Conservation (phyloP, 257 asterid genomes). For the Ehretia macrophylla region DNA sequence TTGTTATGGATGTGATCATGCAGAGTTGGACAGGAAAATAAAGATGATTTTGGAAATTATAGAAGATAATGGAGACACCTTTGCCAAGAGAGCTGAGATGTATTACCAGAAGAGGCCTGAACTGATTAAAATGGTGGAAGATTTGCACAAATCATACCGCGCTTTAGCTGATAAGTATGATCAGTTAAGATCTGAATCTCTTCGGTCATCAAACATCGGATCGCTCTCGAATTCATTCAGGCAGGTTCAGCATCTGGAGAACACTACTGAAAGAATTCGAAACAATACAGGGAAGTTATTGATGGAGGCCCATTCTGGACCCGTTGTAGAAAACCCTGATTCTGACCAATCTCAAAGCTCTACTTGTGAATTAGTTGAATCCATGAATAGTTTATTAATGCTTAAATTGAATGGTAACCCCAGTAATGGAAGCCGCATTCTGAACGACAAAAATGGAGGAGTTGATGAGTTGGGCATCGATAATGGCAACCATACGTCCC, state of each 20-base stretch:
- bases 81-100: conserved; percentile 39
- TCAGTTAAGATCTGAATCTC: conserved; percentile 20
- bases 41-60: conserved; percentile 30
- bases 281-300: background rate
- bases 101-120: conserved; percentile 37
- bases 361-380: background rate
- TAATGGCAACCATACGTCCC: no score
- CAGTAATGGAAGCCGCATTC: no score
- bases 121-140: conserved; percentile 26
- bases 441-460: background rate
- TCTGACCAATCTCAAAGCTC: background rate
- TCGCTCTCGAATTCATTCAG: conserved; percentile 15
- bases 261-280: background rate
- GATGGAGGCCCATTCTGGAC: background rate
- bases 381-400: background rate
- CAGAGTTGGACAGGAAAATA: conserved; percentile 34
- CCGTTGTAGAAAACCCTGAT: background rate
- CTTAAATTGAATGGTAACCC: background rate
- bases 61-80: conserved; percentile 36
- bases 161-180: conserved; percentile 31
- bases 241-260: background rate
- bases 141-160: conserved; percentile 26
- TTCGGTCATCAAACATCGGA: conserved; percentile 1
- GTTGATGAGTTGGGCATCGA: background rate
- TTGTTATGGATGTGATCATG: background rate